Conservation (phyloP, 768 basidiomycete genomes). For the Sporobolomyces phaffii region DNA sequence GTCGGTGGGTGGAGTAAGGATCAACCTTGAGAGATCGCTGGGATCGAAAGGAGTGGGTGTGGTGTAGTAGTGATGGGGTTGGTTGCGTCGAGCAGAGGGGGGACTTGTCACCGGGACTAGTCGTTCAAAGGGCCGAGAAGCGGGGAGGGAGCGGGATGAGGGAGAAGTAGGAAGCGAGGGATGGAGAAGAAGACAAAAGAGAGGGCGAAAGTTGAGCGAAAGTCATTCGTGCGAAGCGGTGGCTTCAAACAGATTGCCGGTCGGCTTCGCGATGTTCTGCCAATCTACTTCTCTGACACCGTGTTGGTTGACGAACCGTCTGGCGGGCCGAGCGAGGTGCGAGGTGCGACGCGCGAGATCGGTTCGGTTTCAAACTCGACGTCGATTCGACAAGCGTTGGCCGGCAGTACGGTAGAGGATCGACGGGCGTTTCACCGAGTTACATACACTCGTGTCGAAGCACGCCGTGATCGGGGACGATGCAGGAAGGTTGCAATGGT, state of each 20-base stretch:
- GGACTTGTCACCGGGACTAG: conserved; percentile 28
- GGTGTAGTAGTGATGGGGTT: not conserved
- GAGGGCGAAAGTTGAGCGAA: not conserved
- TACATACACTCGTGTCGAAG: not conserved
- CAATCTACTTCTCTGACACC: not conserved
- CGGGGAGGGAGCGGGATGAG: not conserved
- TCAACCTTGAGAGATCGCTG: conserved; percentile 9
- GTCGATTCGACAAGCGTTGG: not conserved
- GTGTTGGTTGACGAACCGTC: not conserved
- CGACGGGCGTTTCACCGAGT: not conserved
- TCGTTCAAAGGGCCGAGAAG: conserved; percentile 3
- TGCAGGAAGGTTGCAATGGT: too few relatives aligned
- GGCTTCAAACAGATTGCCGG: conserved; percentile 11
- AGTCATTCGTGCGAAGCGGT: not conserved
- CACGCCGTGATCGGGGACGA: too few relatives aligned
- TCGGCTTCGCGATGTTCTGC: conserved; percentile 1
- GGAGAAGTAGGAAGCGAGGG: conserved; percentile 6
- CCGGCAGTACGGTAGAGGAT: not conserved
- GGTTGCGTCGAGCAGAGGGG: conserved; percentile 4
- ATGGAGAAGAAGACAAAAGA: conserved; percentile 6
- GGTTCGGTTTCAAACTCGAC: not conserved
- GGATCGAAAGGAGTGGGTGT: conserved; percentile 1
- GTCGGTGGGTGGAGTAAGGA: not conserved
- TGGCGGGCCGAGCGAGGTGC: too few relatives aligned
- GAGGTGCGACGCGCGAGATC: conserved; percentile 5